Base-by-base conservation (phyloP, 768 basidiomycete genomes). In the Naganishia randhawae region DNA sequence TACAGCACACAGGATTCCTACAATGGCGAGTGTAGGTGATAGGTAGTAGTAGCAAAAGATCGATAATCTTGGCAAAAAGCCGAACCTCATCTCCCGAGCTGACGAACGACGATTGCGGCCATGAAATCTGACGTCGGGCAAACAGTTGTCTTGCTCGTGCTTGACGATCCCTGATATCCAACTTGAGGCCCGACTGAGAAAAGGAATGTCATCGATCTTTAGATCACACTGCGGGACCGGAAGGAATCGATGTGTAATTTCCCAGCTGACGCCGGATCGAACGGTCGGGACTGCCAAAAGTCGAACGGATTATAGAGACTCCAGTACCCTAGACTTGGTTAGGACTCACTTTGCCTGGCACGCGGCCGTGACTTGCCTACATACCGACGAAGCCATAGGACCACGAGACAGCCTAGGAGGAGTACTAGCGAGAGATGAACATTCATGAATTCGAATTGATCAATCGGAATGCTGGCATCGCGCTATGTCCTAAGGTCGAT, bases 221-320 rank as follows among this genome's bases (percentile, higher is more conserved):
- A 39, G 10, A 41, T 29, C 11, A 39, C 57, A 61, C 17, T 61
- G 57, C 1, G 57, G 57, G 13, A 61, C 39, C n/a, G 57, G 57
- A 13, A 61, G 39, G 6, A 61, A 29, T 7, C 57, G 29, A 19
- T 41, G 29, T 2, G 35, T 27, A 25, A 33, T 25, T 41, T 41
- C 57, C 57, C 57, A 61, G 6, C 41, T 29, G 22, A 25, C n/a
- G 11, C 3, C 19, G 16, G 37, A n/a, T 8, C 13, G 22, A 11
- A 19, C n/a, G 29, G n/a, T 25, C 27, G 35, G 19, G 11, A 13
- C 57, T 61, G 57, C 29, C 8, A 10, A 52, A 2, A 6, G 9
- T 31, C 27, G 9, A 32, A n/a, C n/a, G 29, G 16, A 31, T 29
- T 31, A 6, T 16, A 13, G 31, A 29, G 8, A 52, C 17, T 17